phyloP scores from a whole-genome alignment of 2,329 filamentous ascomycete genomes.

The Cytospora piceae region DNA sequence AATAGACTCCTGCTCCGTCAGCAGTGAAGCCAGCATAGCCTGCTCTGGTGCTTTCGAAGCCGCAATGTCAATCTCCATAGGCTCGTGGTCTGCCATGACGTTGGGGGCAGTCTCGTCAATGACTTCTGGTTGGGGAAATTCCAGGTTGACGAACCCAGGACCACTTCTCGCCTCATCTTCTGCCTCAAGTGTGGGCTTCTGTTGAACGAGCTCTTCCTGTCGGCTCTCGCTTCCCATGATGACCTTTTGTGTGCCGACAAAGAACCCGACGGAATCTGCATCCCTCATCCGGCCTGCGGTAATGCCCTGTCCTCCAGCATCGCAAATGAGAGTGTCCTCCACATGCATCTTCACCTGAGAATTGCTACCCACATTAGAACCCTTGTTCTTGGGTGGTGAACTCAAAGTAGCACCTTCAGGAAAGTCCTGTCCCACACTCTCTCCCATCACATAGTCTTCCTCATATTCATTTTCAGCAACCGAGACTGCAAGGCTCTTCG shows the following conservation, averaged over 20 bases:
- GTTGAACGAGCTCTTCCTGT: not conserved
- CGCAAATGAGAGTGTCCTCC: not conserved
- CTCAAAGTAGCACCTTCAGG: not conserved
- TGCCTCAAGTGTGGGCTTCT: not conserved
- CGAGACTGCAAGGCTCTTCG: conserved; percentile 9
- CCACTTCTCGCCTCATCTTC: not conserved
- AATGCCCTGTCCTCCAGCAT: not conserved
- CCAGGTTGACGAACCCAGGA: not conserved
- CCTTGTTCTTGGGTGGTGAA: not conserved
- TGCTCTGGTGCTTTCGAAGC: not conserved
- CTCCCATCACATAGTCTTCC: not conserved
- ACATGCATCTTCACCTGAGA: not conserved
- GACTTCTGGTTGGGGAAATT: not conserved
- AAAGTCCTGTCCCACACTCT: too few species aligned
- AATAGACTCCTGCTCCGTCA: not conserved
- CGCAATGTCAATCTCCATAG: not conserved
- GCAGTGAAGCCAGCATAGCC: not conserved
- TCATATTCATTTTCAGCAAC: not conserved
- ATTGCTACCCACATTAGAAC: not conserved
- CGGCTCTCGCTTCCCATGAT: not conserved
- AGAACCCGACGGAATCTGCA: not conserved
- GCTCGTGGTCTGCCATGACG: not conserved
- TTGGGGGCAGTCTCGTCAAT: not conserved
- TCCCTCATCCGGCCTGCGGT: not conserved
- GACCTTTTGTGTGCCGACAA: not conserved